phyloP scores from a whole-genome alignment of 1,139 yeast genomes.

The Kodamaea ohmeri region DNA sequence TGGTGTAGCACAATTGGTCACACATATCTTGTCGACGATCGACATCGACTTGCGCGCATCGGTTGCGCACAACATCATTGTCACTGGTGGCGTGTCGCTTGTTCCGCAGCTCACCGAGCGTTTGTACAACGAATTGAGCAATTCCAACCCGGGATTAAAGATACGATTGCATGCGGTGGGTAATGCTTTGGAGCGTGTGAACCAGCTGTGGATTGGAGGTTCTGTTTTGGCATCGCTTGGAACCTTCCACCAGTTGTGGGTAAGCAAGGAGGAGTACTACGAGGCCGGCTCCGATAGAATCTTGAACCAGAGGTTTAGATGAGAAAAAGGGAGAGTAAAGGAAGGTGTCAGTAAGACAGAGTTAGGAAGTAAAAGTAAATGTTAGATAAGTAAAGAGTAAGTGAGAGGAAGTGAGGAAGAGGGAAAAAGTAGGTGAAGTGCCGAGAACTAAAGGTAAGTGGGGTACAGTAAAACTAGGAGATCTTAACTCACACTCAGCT shows the following conservation, averaged over 20 bases:
- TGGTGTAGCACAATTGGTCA: conserved; percentile 69
- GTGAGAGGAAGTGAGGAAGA: too few species aligned
- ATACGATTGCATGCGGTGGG: conserved; percentile 88
- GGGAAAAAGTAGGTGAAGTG: too few species aligned
- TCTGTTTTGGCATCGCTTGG: conserved; percentile 89
- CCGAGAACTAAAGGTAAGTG: too few species aligned
- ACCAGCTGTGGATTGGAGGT: conserved; percentile 95
- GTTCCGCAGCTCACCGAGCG: conserved; percentile 89
- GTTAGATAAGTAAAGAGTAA: too few species aligned
- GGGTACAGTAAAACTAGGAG: too few species aligned
- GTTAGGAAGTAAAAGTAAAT: too few species aligned
- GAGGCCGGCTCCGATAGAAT: conserved; percentile 88
- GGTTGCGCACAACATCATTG: conserved; percentile 84
- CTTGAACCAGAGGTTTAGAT: conserved; percentile 71
- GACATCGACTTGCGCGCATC: conserved; percentile 92
- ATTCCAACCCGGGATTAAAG: conserved; percentile 84
- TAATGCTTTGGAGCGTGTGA: conserved; percentile 75
- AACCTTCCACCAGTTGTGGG: conserved; percentile 97
- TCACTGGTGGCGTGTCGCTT: conserved; percentile 86
- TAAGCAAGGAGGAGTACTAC: conserved; percentile 82
- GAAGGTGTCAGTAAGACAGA: background rate
- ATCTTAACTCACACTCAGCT: too few species aligned
- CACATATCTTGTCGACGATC: conserved; percentile 63
- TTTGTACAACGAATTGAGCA: conserved; percentile 68
- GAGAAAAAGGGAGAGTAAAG: conserved; percentile 8